A percentile compares a stretch with the other conserved stretches of the same genome.
Conservation (phyloP, 169 alveolate species). For the Babesia microti region DNA sequence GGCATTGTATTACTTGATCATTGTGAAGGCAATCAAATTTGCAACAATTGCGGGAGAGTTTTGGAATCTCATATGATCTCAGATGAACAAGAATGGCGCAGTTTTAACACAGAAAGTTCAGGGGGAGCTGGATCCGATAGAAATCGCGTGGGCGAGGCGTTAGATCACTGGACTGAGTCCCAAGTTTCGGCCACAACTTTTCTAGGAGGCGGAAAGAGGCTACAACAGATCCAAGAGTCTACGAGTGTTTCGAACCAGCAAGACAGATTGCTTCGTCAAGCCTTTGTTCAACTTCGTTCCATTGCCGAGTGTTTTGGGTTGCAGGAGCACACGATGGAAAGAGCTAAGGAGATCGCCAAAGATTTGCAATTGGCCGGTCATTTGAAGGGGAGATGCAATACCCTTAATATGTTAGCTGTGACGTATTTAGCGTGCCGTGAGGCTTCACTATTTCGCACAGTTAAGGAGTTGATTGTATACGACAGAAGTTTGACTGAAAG, state of each 20-base stretch:
- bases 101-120: conserved; percentile 52
- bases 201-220: conserved; percentile 61
- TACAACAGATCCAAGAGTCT: conserved; percentile 61
- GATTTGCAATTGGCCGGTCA: conserved; percentile 49
- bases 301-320: conserved; percentile 64
- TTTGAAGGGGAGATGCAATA: conserved; percentile 48
- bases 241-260: conserved; percentile 39
- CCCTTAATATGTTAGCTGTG: conserved; percentile 64
- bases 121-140: conserved; percentile 67
- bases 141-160: conserved; percentile 74
- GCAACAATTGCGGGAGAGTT: conserved; percentile 72
- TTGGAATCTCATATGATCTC: conserved; percentile 65
- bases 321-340: conserved; percentile 67
- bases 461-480: conserved; percentile 64
- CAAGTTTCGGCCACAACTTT: conserved; percentile 71
- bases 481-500: conserved; percentile 68
- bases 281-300: conserved; percentile 57
- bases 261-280: conserved; percentile 59
- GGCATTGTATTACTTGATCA: conserved; percentile 64
- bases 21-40: conserved; percentile 74
- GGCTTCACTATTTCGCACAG: conserved; percentile 72
- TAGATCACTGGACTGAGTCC: conserved; percentile 76
- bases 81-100: conserved; percentile 83
- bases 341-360: conserved; percentile 67
- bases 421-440: conserved; percentile 78